Base-by-base conservation (phyloP, 441 rosid species). In the Macaranga tanarius region DNA sequence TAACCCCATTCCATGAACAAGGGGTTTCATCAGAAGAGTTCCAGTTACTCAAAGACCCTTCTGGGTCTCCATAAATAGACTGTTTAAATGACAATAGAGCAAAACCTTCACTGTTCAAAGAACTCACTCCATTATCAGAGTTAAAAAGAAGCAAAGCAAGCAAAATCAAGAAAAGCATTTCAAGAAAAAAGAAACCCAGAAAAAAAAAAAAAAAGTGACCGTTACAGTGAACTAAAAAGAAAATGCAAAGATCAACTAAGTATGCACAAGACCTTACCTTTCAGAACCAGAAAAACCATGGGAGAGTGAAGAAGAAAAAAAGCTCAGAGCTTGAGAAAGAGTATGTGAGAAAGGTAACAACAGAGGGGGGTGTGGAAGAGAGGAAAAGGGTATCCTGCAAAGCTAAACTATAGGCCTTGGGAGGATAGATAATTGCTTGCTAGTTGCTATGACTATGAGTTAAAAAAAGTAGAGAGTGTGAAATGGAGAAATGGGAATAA, bases 1-100 rank as follows among this genome's bases (percentile, higher is more conserved):
- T 90, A 65, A 95, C 81, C 67, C 98, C 98, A 83, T 93, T 91
- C 99, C 98, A 95, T 0, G 92, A 88, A 76, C 97, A 95, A 47
- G 97, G 88, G 79, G 78, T 81, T 2, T 81, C 84, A 80, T 89
- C 86, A 7, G 95, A 93, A 59, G 90, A 80, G 86, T 91, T 91
- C 99, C 99, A 92, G 80, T 86, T 90, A 73, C 73, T 82, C n/a
- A 95, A 80, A 57, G 91, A 88, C 79, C 97, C 89, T 71, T 85
- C 87, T 62, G 98, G 98, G 85, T 95, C 98, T 11, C 77, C 75
- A 69, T 75, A 71, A 22, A 92, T 76, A 76, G 90, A 82, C 72
- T 86, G 86, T 77, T 89, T 95, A 40, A 95, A 83, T 13, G 92
- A 86, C 55, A 95, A 75, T 78, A 95, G 91, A 11, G 92, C 97